Conservation (phyloP, 208 protist species). For the Trypanosoma cruzi region DNA sequence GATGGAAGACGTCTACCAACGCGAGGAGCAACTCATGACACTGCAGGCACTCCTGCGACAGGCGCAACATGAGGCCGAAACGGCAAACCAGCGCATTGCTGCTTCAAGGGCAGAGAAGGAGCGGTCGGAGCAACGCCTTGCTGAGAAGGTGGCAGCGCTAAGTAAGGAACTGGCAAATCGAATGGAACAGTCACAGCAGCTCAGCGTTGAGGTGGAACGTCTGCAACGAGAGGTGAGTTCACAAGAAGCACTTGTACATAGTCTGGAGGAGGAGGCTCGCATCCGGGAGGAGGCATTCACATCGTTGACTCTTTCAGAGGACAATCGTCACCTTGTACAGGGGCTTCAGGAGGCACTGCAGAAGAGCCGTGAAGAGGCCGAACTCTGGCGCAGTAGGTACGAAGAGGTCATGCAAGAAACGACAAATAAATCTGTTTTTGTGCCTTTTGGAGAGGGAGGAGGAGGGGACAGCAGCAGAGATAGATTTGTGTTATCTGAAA, state of each 20-base stretch:
- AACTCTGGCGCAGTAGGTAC: constrained; percentile 36
- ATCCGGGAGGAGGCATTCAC: constrained; percentile 70
- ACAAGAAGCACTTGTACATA: constrained; percentile 33
- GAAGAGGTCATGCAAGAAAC: constrained; percentile 4
- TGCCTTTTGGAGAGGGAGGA: constrained; percentile 13
- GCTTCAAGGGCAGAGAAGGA: constrained; percentile 49
- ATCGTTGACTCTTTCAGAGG: constrained; percentile 67
- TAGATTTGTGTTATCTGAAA: constrained; percentile 13
- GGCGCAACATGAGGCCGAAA: constrained; percentile 50
- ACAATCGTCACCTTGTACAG: constrained; percentile 51
- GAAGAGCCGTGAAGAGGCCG: constrained; percentile 47
- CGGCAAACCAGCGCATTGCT: constrained; percentile 40
- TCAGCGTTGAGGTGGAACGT: constrained; percentile 21
- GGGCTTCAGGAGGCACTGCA: constrained; percentile 53
- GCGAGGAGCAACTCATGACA: constrained; percentile 62
- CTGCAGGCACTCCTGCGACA: constrained; percentile 65
- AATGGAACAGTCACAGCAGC: constrained; percentile 36
- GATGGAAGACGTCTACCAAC: constrained; percentile 58
- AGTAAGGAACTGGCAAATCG: constrained; percentile 54
- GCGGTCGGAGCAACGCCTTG: constrained; percentile 44
- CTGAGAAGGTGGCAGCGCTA: constrained; percentile 46
- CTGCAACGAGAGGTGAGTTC: constrained; percentile 33
- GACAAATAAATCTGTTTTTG: not conserved
- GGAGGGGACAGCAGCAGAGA: constrained; percentile 5
- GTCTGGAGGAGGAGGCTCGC: constrained; percentile 57